Conservation (phyloP, 768 basidiomycete genomes). For the Trametes gibbosa region DNA sequence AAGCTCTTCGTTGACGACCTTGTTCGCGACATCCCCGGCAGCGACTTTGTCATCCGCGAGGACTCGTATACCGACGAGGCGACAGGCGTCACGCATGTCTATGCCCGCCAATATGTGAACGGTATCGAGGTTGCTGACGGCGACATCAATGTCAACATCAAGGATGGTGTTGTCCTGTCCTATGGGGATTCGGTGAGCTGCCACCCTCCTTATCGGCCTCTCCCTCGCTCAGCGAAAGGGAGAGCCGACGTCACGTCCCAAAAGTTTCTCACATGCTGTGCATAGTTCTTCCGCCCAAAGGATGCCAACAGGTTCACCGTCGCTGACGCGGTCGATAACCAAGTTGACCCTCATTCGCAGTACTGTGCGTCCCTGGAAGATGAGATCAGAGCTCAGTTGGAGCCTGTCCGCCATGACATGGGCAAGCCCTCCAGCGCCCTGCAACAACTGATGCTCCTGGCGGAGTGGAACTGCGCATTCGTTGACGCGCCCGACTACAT, state of each 20-base stretch:
- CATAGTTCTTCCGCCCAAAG: constrained; percentile 64
- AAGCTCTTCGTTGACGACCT: constrained; percentile 55
- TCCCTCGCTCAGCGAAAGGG: neutral
- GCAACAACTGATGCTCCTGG: constrained; percentile 43
- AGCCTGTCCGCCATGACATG: constrained; percentile 36
- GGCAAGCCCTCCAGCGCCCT: constrained; percentile 15
- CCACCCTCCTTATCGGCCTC: neutral
- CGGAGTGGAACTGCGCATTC: constrained; percentile 56
- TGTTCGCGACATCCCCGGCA: constrained; percentile 37
- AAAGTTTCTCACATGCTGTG: neutral
- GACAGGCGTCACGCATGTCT: constrained; percentile 88
- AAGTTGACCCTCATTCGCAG: constrained; percentile 43
- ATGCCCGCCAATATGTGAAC: constrained; percentile 79
- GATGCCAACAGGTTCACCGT: constrained; percentile 37
- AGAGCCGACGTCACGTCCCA: neutral
- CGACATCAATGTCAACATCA: constrained; percentile 91
- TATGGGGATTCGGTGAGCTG: constrained; percentile 80
- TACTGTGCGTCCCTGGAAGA: constrained; percentile 47
- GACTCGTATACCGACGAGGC: constrained; percentile 86
- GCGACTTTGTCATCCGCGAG: constrained; percentile 60
- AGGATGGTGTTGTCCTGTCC: constrained; percentile 77
- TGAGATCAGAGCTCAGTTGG: constrained; percentile 34
- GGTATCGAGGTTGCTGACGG: constrained; percentile 89
- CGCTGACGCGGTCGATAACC: constrained; percentile 16
- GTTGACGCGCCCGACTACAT: constrained; percentile 41